Evolutionary conservation across 1,284 basidiomycete species (phyloP).

Genomic region (Dichomitus squalens): DNA sequence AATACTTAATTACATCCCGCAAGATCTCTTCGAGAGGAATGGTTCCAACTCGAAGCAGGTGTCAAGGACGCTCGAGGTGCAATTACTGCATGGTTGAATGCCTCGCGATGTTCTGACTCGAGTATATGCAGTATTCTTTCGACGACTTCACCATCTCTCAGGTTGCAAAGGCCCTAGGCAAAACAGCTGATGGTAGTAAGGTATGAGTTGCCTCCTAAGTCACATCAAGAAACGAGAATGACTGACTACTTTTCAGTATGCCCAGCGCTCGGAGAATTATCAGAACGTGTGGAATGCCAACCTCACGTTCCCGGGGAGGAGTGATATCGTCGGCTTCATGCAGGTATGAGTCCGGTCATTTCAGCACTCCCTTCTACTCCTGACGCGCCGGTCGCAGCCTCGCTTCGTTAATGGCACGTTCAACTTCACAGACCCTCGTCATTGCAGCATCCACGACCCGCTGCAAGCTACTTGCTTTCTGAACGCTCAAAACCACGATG

Average conservation of each 20-base stretch:
- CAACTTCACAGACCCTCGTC: conserved; percentile 65
- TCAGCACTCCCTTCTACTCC: background rate
- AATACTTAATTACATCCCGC: conserved; percentile 48
- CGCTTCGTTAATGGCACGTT: conserved; percentile 61
- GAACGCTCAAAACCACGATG: conserved; percentile 57
- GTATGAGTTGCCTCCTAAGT: conserved; percentile 30
- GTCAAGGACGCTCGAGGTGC: conserved; percentile 61
- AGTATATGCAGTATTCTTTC: conserved; percentile 51
- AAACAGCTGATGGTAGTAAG: conserved; percentile 51
- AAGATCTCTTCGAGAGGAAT: conserved; percentile 49
- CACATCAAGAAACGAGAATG: background rate
- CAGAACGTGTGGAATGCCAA: conserved; percentile 61
- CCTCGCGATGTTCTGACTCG: no score
- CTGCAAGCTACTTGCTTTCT: conserved; percentile 59
- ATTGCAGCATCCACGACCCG: conserved; percentile 66
- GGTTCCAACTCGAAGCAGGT: conserved; percentile 63
- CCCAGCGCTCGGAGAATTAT: conserved; percentile 57
- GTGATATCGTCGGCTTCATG: conserved; percentile 49
- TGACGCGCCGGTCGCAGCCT: conserved; percentile 39
- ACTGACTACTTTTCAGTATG: conserved; percentile 43
- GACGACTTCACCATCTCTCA: conserved; percentile 67
- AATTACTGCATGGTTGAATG: background rate
- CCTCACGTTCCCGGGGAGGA: conserved; percentile 47
- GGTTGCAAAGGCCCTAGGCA: conserved; percentile 56
- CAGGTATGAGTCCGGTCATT: conserved; percentile 40